Evolutionary conservation across 2,329 filamentous ascomycete species (phyloP), one percentile per base, ranked within the genome.

Genomic region (Elsinoe batatas): DNA sequence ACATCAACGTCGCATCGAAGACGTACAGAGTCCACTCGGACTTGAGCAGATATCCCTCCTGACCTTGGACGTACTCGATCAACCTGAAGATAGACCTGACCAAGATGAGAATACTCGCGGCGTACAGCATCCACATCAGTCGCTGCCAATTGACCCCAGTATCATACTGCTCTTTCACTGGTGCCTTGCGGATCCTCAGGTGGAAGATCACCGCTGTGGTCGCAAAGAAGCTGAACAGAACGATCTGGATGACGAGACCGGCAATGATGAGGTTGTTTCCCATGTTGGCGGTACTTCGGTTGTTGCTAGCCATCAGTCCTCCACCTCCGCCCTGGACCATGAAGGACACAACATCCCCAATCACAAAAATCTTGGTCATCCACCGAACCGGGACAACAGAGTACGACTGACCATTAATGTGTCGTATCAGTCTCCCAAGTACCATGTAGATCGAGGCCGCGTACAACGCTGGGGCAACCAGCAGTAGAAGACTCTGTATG

Each of bases 321-420:
- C 75, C 76, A 65, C 59, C 69, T n/a, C 65, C 61, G 20, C 69
- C 68, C 59, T 78, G 76, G 26, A 78, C 67, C 53, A 75, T 42
- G 64, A 78, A 78, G 4, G 71, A 74, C 15, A 77, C 60, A 4
- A 77, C 65, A 59, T 79, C 76, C 33, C 79, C 77, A 5, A 64
- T 51, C 3, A 83, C 79, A 58, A 83, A 83, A 35, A 77, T 68
- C 54, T 73, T 76, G 2, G 79, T 81, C 5, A 82, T 64, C 71
- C 74, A 75, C 6, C 58, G 68, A 1, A 69, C 65, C 1, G 67
- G 61, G 42, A 79, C 68, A 17, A 77, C 58, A 0, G 76, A 73
- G 60, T 72, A 67, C 0, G 65, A 56, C n/a, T 71, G 67, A 2
- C 71, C 75, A 17, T 74, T 67, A 3, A 74, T 67, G 46, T 69